phyloP scores from a whole-genome alignment of 768 basidiomycete species.

The Podaxis sp. region DNA sequence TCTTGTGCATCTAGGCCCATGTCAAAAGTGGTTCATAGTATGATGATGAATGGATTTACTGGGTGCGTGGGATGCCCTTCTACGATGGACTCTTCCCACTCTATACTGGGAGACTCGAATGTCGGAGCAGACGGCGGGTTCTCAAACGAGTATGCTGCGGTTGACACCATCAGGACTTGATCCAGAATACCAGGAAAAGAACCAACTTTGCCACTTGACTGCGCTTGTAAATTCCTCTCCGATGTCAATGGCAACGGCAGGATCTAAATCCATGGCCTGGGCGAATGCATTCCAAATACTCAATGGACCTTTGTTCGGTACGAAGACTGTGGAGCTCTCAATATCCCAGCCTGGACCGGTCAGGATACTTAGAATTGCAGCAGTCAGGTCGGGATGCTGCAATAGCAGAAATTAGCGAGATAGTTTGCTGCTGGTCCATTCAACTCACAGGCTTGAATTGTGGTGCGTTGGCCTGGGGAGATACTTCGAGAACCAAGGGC shows the following conservation, averaged over 20 bases:
- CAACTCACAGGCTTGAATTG: neutral
- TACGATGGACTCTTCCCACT: slow-evolving; percentile 61
- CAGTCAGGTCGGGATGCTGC: slow-evolving; percentile 29
- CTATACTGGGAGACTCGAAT: slow-evolving; percentile 47
- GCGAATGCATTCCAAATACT: slow-evolving; percentile 45
- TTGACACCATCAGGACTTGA: neutral
- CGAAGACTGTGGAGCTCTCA: slow-evolving; percentile 20
- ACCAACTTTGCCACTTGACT: slow-evolving; percentile 52
- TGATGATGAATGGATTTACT: slow-evolving; percentile 26
- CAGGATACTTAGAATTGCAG: slow-evolving; percentile 26
- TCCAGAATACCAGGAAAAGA: neutral
- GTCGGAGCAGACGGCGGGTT: slow-evolving; percentile 44
- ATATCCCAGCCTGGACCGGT: slow-evolving; percentile 27
- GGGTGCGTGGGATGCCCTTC: slow-evolving; percentile 63
- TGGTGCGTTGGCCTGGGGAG: neutral
- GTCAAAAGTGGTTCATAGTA: neutral
- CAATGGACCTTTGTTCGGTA: slow-evolving; percentile 31
- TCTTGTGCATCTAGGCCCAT: slow-evolving; percentile 51
- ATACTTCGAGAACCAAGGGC: slow-evolving; percentile 28
- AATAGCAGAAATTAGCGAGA: slow-evolving; percentile 1
- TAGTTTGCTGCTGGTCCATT: neutral
- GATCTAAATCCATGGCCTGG: slow-evolving; percentile 32
- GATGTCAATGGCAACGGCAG: slow-evolving; percentile 36
- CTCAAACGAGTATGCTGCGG: slow-evolving; percentile 45
- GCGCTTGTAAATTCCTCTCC: slow-evolving; percentile 47